Evolutionary conservation across 1,139 yeast species (phyloP), one percentile per base, ranked within the genome.

Genomic region (Nadsonia commutata): DNA sequence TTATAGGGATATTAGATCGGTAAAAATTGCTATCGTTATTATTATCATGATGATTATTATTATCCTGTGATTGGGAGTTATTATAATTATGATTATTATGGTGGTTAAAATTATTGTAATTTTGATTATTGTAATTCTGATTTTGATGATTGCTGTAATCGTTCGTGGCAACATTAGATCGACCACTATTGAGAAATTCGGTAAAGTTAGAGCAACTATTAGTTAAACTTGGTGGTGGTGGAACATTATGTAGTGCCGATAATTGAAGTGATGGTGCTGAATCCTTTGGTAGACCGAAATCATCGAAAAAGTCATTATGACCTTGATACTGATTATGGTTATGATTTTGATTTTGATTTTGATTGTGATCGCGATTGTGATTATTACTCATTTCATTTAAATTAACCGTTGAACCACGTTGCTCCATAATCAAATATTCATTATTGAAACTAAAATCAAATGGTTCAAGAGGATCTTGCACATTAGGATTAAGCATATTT

Each of bases 1-100:
- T 74, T 70, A 45, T 64, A 60, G 43, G 59, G 18, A 51, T 50
- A 52, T 49, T 46, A 22, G 31, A 16, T 13, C 33, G 33, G n/a
- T 27, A 27, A 13, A 27, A 9, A 13, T 13, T 46, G 40, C 5
- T 53, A 45, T 7, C 46, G 42, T 2, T 46, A 13, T 27, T 46
- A 5, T 46, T 44, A 18, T 48, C 51, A 13, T 43, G 42, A 22
- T 44, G 43, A 40, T 41, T 44, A 16, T 44, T 40, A 37, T 40
- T 27, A 40, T 40, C 39, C 37, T 37, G 43, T 16, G 39, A 41
- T 39, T 47, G 41, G 41, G 31, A 48, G 46, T 31, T 53, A 49
- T 37, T 43, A 40, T 39, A 31, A 41, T 42, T 41, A 36, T 17
- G 20, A 11, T 39, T 40, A 31, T 39, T 20, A 20, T 31, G 39